Evolutionary conservation across 2,329 filamentous ascomycete genomes (phyloP), one percentile per base, ranked within the genome.

Genomic region (Alternaria gansuensis): DNA sequence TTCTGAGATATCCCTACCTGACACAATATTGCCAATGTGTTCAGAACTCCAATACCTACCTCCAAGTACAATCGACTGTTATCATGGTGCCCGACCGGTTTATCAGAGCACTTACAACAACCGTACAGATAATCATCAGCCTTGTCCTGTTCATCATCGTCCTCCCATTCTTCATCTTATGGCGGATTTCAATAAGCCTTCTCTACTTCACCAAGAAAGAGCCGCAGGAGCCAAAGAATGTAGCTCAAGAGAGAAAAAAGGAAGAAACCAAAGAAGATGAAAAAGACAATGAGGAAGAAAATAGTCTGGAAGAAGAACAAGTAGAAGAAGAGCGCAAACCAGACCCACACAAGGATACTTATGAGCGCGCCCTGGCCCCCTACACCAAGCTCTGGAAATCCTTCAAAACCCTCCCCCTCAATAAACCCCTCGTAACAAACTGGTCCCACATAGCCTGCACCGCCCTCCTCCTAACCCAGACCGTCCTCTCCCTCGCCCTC

Each of bases 101-200:
- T 7, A 28, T 23, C 31, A 28, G 37, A 4, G 41, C 34, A 8
- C 13, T 46, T 9, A 10, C 11, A 13, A 41, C 11, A 21, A 31
- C 34, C 9, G 0, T 59, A 26, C 44, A 50, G 23, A 28, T 60
- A 7, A 29, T 54, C 21, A 29, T 31, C 11, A 37, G 51, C 4
- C 46, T 53, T 1, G 0, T 51, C 28, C 5, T 61, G 31, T 55
- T 50, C 33, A n/a, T 43, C 28, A 10, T 54, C 28, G 24, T 23
- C 7, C n/a, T 50, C 3, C 60, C 58, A 5, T 8, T 60, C 45
- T 54, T 63, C 37, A 3, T 23, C 2, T 3, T 34, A 23, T 61
- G 53, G 57, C 58, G 58, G 14, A 6, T 50, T 11, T 28, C 43
- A 7, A 28, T 57, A 23, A 31, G 24, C 36, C n/a, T 54, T 6